Percentiles rank a stretch among this genome's conserved stretches.
Evolutionary conservation across 1,284 basidiomycete species (phyloP).

Genomic region (Papiliotrema laurentii): DNA sequence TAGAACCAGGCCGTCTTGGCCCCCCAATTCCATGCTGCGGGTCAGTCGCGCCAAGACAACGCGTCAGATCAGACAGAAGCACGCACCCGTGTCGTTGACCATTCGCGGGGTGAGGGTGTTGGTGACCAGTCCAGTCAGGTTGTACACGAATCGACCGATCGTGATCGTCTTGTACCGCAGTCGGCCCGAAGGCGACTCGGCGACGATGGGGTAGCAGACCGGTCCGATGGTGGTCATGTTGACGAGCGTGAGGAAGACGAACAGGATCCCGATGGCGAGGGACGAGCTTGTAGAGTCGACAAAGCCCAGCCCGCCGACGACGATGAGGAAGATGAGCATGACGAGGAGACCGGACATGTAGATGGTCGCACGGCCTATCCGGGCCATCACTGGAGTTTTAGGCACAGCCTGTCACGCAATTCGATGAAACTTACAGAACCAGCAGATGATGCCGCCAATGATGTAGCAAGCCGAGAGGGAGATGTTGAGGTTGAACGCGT

Average conservation of each 20-base stretch:
- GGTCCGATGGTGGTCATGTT: slow-evolving; percentile 34
- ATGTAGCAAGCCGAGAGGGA: slow-evolving; percentile 40
- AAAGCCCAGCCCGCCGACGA: slow-evolving; percentile 48
- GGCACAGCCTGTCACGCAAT: too few species aligned
- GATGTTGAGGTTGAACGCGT: slow-evolving; percentile 47
- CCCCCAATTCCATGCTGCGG: slow-evolving; percentile 20
- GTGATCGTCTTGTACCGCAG: slow-evolving; percentile 53
- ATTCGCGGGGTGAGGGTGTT: slow-evolving; percentile 17
- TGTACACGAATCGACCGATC: slow-evolving; percentile 23
- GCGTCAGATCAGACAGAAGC: background rate
- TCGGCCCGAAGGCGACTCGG: slow-evolving; percentile 47
- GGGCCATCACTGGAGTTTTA: slow-evolving; percentile 26
- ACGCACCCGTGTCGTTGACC: slow-evolving; percentile 10
- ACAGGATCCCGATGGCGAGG: slow-evolving; percentile 20
- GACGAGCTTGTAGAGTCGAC: slow-evolving; percentile 1
- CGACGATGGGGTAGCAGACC: slow-evolving; percentile 47
- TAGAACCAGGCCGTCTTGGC: slow-evolving; percentile 43
- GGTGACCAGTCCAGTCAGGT: slow-evolving; percentile 20
- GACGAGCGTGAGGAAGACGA: slow-evolving; percentile 21
- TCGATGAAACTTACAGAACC: slow-evolving; percentile 34
- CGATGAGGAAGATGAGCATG: slow-evolving; percentile 44
- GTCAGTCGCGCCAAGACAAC: background rate
- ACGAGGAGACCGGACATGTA: slow-evolving; percentile 48
- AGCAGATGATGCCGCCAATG: slow-evolving; percentile 46
- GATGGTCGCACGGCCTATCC: slow-evolving; percentile 46